A percentile compares a stretch with the other conserved stretches of the same genome.
These are phyloP conservation scores for Colletotrichum gloeosporioides DNA, from an alignment of 2,329 filamentous ascomycete genomes.

Conservation along the genomic window DNA sequence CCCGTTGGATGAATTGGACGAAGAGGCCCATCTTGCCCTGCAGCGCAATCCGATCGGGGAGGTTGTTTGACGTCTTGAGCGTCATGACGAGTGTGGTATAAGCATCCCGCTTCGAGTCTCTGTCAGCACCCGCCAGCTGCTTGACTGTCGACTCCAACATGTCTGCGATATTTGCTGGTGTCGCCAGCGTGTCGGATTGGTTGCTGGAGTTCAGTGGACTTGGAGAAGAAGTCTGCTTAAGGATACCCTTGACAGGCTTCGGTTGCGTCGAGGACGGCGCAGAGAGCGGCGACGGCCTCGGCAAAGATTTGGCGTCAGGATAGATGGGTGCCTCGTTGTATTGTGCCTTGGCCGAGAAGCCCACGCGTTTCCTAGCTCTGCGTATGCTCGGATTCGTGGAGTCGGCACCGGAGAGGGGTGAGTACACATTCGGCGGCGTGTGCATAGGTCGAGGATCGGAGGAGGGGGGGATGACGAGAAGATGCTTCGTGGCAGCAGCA, in stretches of 20 bases:
- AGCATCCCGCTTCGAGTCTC: conserved; percentile 79
- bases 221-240: conserved; percentile 71
- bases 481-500: conserved; percentile 35
- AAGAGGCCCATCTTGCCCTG: conserved; percentile 79
- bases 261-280: conserved; percentile 42
- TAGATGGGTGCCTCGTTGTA: conserved; percentile 60
- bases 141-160: conserved; percentile 88
- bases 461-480: conserved; percentile 38
- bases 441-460: conserved; percentile 49
- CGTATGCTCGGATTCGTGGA: conserved; percentile 49
- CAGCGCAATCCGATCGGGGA: conserved; percentile 77
- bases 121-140: conserved; percentile 77
- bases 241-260: conserved; percentile 69
- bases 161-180: conserved; percentile 65
- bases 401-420: conserved; percentile 46
- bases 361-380: conserved; percentile 58
- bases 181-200: conserved; percentile 39
- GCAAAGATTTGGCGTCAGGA: conserved; percentile 38
- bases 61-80: conserved; percentile 80
- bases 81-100: conserved; percentile 81
- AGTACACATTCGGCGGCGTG: conserved; percentile 57
- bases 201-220: conserved; percentile 48
- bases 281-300: conserved; percentile 46
- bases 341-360: conserved; percentile 61
- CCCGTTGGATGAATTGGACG: conserved; percentile 82